Conservation (phyloP, 2,329 filamentous ascomycete species). For the Neofusicoccum sp. region DNA sequence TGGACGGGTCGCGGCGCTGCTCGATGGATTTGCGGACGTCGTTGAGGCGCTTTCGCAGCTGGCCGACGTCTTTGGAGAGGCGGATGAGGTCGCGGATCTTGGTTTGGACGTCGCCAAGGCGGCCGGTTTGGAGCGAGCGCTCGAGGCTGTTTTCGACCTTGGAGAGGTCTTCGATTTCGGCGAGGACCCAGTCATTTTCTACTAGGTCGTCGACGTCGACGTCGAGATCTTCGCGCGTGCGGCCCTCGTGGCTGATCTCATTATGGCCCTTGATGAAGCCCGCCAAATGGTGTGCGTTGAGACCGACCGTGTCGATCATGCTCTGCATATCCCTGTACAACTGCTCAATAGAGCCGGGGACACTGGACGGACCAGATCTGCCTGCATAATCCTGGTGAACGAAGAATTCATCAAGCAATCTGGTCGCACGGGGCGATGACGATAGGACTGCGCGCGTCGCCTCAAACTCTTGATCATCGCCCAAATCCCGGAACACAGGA, state of each 20-base stretch:
- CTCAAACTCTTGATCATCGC: slow-evolving; percentile 62
- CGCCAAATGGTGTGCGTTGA: slow-evolving; percentile 73
- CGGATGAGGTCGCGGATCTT: slow-evolving; percentile 71
- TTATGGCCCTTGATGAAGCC: slow-evolving; percentile 67
- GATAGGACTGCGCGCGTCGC: not conserved
- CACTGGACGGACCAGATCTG: slow-evolving; percentile 43
- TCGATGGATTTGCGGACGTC: slow-evolving; percentile 78
- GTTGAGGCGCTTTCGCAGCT: slow-evolving; percentile 64
- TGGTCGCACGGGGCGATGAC: slow-evolving; percentile 8
- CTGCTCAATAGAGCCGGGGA: slow-evolving; percentile 52
- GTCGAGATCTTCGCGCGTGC: slow-evolving; percentile 67
- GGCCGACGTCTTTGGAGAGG: slow-evolving; percentile 69
- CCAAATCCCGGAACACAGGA: slow-evolving; percentile 38
- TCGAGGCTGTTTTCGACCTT: slow-evolving; percentile 64
- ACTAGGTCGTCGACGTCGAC: slow-evolving; percentile 37
- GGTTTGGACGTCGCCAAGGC: slow-evolving; percentile 67
- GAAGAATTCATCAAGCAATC: slow-evolving; percentile 59
- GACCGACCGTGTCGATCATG: slow-evolving; percentile 90
- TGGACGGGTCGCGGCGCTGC: slow-evolving; percentile 68
- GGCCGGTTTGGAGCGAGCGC: slow-evolving; percentile 66
- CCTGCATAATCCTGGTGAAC: slow-evolving; percentile 53
- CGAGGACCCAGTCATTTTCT: slow-evolving; percentile 73
- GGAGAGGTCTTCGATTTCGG: slow-evolving; percentile 72
- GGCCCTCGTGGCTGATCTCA: slow-evolving; percentile 53
- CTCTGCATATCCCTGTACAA: slow-evolving; percentile 81